A percentile compares a stretch with the other conserved stretches of the same genome.
Evolutionary conservation across 805 yeast genomes (phyloP).

Genomic region (Kregervanrija fluxuum): DNA sequence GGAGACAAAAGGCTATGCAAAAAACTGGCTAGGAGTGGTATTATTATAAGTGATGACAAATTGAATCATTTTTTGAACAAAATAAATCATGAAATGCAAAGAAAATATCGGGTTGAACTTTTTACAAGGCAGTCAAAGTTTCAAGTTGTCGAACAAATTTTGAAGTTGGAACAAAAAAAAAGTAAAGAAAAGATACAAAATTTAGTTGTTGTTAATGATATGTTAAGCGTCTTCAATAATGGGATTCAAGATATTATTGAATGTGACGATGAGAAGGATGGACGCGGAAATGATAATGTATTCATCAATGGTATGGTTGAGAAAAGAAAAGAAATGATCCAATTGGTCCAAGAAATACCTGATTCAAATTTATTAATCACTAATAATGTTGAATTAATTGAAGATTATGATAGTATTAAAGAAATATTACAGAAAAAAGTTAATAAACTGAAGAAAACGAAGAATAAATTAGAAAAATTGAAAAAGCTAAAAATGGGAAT

Average conservation of each 20-base stretch:
- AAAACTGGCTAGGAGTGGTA: slow-evolving; percentile 6
- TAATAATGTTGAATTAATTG: slow-evolving; percentile 16
- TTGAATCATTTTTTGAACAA: slow-evolving; percentile 1
- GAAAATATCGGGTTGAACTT: slow-evolving; percentile 14
- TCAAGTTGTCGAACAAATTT: slow-evolving; percentile 24
- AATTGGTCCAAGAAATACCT: slow-evolving; percentile 26
- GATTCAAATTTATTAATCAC: slow-evolving; percentile 14
- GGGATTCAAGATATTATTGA: slow-evolving; percentile 20
- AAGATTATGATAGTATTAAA: slow-evolving; percentile 17
- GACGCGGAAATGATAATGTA: slow-evolving; percentile 1
- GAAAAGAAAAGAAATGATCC: slow-evolving; percentile 14
- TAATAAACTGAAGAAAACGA: slow-evolving; percentile 8
- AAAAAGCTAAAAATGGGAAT: slow-evolving; percentile 4
- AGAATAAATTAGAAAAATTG: slow-evolving; percentile 15
- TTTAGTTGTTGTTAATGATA: slow-evolving; percentile 20
- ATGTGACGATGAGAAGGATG: slow-evolving; percentile 1
- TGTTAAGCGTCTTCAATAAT: slow-evolving; percentile 20
- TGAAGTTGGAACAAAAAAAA: slow-evolving; percentile 17
- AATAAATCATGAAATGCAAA: slow-evolving; percentile 5
- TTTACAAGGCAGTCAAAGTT: slow-evolving; percentile 26
- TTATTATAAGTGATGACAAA: slow-evolving; percentile 6
- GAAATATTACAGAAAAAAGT: slow-evolving; percentile 13
- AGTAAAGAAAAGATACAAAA: slow-evolving; percentile 13
- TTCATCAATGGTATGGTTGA: neutral
- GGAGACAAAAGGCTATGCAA: slow-evolving; percentile 10